Conservation (phyloP, 805 yeast species). For the Candida coleopterorum region DNA sequence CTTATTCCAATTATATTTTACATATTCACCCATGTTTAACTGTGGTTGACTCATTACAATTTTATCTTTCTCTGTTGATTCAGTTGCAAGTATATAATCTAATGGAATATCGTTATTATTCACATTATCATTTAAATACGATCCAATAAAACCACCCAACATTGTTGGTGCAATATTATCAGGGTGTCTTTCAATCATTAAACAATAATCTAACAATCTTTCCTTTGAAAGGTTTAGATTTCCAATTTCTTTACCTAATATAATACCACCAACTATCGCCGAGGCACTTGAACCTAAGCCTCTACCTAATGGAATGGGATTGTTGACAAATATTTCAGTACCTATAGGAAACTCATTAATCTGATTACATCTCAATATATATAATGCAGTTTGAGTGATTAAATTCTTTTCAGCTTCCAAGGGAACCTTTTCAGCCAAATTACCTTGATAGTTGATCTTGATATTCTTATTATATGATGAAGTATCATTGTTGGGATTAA, state of each 20-base stretch:
- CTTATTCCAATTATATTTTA: slow-evolving; percentile 77
- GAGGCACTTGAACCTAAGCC: slow-evolving; percentile 98
- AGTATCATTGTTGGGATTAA: slow-evolving; percentile 50
- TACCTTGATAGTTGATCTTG: slow-evolving; percentile 65
- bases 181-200: slow-evolving; percentile 97
- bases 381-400: slow-evolving; percentile 89
- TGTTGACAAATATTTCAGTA: slow-evolving; percentile 71
- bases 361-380: slow-evolving; percentile 81
- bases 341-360: slow-evolving; percentile 76
- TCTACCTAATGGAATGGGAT: slow-evolving; percentile 95
- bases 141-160: slow-evolving; percentile 99
- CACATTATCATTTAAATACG: slow-evolving; percentile 81
- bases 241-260: slow-evolving; percentile 84
- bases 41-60: slow-evolving; percentile 55
- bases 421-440: slow-evolving; percentile 81
- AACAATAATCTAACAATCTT: slow-evolving; percentile 87
- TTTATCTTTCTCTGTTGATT: slow-evolving; percentile 56
- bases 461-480: slow-evolving; percentile 65
- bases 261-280: slow-evolving; percentile 95
- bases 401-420: slow-evolving; percentile 71
- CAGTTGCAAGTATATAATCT: slow-evolving; percentile 75
- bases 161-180: slow-evolving; percentile 98
- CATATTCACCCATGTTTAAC: slow-evolving; percentile 76
- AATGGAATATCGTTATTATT: slow-evolving; percentile 74
- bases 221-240: slow-evolving; percentile 66